phyloP scores from a whole-genome alignment of 192 early-diverging fungal genomes.

The Paraglomus brasilianum region DNA sequence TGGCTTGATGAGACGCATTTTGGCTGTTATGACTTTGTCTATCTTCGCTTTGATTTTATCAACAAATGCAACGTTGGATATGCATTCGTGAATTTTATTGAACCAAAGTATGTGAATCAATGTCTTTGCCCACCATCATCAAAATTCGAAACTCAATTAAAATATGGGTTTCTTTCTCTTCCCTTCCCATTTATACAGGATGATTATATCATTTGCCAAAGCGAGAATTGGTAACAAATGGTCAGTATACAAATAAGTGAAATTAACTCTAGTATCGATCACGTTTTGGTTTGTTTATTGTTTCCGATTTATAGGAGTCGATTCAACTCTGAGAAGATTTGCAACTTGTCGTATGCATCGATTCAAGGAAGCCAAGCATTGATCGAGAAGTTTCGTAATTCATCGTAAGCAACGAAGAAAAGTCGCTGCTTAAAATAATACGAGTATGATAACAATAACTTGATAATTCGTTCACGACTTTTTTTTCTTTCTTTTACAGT shows the following conservation, averaged over 20 bases:
- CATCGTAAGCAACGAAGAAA: conserved; percentile 47
- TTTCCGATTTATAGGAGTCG: conserved; percentile 41
- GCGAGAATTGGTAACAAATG: conserved; percentile 73
- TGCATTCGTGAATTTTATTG: conserved; percentile 72
- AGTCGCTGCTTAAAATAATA: not conserved
- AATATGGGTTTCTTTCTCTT: too few species aligned
- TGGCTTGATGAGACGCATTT: conserved; percentile 71
- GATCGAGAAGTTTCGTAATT: conserved; percentile 80
- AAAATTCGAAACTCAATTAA: not conserved
- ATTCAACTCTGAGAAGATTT: conserved; percentile 81
- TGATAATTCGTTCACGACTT: not conserved
- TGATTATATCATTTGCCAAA: conserved; percentile 64
- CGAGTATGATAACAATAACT: not conserved
- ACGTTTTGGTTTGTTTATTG: not conserved
- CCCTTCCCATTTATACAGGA: too few species aligned
- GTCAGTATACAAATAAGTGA: conserved; percentile 33
- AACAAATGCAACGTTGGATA: conserved; percentile 89
- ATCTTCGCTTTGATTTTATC: conserved; percentile 85
- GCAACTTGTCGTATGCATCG: conserved; percentile 74
- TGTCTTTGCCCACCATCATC: not conserved
- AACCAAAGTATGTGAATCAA: conserved; percentile 44
- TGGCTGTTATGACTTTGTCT: conserved; percentile 71
- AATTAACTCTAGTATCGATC: not conserved
- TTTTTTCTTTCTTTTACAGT: conserved; percentile 35
- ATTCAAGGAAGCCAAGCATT: conserved; percentile 71